Base-by-base conservation (phyloP, 306 rosid genomes). In the Notholithocarpus densiflorus region DNA sequence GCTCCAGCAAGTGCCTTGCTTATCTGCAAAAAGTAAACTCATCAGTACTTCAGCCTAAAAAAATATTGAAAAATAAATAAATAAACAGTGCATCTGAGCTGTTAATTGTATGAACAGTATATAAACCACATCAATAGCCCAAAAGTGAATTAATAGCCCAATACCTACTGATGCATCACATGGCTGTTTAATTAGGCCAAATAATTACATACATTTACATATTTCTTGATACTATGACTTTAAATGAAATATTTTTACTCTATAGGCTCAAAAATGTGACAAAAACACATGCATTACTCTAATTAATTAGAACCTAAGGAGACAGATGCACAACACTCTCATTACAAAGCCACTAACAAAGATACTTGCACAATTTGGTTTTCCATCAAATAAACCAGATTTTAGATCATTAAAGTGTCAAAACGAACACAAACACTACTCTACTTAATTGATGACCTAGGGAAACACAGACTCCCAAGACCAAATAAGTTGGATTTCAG, bases 1-100 rank as follows among this genome's bases (percentile, higher is more conserved):
- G 89, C 77, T 83, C 75, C 92, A 60, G 90, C 88, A 14, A 90
- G 78, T 83, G 83, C 88, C 87, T 60, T 81, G 80, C 88, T 88
- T 76, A 90, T 88, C 92, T 88, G 82, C 20, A 56, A 65, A 57
- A 57, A 26, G 72, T 27, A 54, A 11, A 27, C 57, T 26, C n/a
- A 27, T 26, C 19, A 2, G 7, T n/a, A 65, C 29, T n/a, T 65
- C 73, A 15, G 15, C 24, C 34, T 13, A 60, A 65, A 73, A 37
- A 48, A 64, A 14, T 54, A 65, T 29, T 55, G 40, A 23, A 26
- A 17, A n/a, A 26, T 3, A 15, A 75, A 69, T 55, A 81, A 24
- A 31, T 23, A 37, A 37, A 18, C 17, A 26, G n/a, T 48, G 12
- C 56, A 76, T 32, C 34, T 23, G 21, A 27, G 20, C 20, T 5